A percentile compares a stretch with the other conserved stretches of the same genome.
Conservation (phyloP, 495 filamentous ascomycete genomes). For the Aspergillus baeticus region DNA sequence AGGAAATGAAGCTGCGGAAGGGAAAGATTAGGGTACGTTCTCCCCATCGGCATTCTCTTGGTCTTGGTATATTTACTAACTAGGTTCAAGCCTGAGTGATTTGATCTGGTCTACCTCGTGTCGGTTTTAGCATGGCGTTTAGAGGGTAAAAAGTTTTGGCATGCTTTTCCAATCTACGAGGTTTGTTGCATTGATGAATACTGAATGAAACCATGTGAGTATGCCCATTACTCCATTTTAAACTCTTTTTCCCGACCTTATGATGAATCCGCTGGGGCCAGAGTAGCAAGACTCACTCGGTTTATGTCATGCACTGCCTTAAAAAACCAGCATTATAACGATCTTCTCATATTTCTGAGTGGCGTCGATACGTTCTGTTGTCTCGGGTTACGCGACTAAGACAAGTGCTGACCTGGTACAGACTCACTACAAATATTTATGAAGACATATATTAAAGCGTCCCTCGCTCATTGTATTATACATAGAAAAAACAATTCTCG, state of each 20-base stretch:
- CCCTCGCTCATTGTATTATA: not conserved
- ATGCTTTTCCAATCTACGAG: not conserved
- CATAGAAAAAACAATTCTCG: not conserved
- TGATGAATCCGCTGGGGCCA: conserved; percentile 60
- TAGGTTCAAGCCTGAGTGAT: conserved; percentile 43
- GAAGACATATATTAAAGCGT: not conserved
- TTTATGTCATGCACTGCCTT: conserved; percentile 48
- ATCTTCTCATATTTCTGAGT: conserved; percentile 55
- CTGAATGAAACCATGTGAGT: conserved; percentile 13
- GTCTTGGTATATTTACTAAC: conserved; percentile 15
- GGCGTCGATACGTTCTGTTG: not conserved
- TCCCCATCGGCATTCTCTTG: not conserved
- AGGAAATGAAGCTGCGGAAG: conserved; percentile 50
- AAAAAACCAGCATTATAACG: conserved; percentile 46
- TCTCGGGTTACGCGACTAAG: not conserved
- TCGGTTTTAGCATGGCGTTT: conserved; percentile 32
- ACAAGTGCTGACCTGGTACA: conserved; percentile 1
- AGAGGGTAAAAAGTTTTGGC: conserved; percentile 19
- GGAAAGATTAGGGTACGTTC: conserved; percentile 48
- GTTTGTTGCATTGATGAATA: too few species aligned
- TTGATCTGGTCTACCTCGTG: not conserved
- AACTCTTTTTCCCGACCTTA: conserved; percentile 1
- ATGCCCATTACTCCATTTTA: conserved; percentile 4
- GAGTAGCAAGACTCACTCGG: conserved; percentile 45
- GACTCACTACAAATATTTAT: not conserved